Evolutionary conservation across 1,284 basidiomycete genomes (phyloP).

Genomic region (Pulchroboletus neoregius): DNA sequence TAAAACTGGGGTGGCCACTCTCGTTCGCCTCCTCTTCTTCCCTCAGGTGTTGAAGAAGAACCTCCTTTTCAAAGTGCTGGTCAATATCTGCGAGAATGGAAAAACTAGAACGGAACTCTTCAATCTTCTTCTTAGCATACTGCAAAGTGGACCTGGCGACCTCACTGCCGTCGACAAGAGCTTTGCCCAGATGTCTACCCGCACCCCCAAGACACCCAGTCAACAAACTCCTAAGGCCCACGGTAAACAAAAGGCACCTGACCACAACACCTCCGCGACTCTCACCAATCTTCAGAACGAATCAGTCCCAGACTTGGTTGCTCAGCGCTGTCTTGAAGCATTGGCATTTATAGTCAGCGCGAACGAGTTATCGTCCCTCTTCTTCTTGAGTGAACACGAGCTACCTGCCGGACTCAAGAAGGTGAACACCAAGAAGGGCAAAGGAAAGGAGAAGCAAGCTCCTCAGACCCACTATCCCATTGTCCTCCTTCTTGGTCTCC

Average conservation of each 20-base stretch:
- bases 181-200: constrained; percentile 88
- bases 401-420: constrained; percentile 72
- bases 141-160: constrained; percentile 95
- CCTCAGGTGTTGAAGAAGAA: constrained; percentile 88
- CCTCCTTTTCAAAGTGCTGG: constrained; percentile 84
- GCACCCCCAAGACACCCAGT: constrained; percentile 53
- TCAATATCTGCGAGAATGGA: constrained; percentile 93
- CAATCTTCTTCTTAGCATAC: constrained; percentile 86
- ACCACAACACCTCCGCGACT: constrained; percentile 49
- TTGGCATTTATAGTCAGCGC: constrained; percentile 80
- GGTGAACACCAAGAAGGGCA: constrained; percentile 75
- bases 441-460: constrained; percentile 84
- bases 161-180: constrained; percentile 89
- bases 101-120: constrained; percentile 91
- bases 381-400: constrained; percentile 95
- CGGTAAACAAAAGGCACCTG: constrained; percentile 64
- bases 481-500: constrained; percentile 78
- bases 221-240: constrained; percentile 61
- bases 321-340: constrained; percentile 89
- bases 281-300: constrained; percentile 73
- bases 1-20: constrained; percentile 83
- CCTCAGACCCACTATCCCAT: constrained; percentile 87
- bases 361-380: constrained; percentile 81
- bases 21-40: constrained; percentile 94
- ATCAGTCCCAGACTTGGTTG: constrained; percentile 85